Percentiles rank a stretch among this genome's conserved stretches.
phyloP scores from a whole-genome alignment of 179 eudicot species.

The Beta lomatogona region DNA sequence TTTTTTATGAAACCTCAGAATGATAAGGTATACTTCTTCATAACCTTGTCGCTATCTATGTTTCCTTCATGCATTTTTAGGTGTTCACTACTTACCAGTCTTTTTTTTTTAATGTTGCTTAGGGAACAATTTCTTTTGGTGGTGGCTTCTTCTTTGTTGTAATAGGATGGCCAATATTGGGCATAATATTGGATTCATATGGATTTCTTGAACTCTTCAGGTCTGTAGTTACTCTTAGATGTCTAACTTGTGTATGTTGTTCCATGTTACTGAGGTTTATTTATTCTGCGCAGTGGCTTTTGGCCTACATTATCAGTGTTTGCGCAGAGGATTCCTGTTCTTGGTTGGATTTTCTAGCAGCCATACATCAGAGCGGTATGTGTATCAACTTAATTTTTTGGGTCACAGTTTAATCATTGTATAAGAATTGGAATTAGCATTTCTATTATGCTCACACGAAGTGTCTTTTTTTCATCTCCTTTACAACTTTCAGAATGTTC shows the following conservation, averaged over 20 bases:
- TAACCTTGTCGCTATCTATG: neutral
- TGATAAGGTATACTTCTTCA: constrained; percentile 61
- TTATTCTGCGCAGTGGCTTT: too few species aligned
- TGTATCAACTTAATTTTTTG: neutral
- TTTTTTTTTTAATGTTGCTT: constrained; percentile 22
- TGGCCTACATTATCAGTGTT: too few species aligned
- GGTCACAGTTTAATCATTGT: neutral
- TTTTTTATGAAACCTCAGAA: constrained; percentile 88
- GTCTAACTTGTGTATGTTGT: too few species aligned
- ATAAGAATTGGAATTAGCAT: neutral
- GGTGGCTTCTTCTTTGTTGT: too few species aligned
- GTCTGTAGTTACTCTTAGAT: too few species aligned
- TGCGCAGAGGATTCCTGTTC: too few species aligned
- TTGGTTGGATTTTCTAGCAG: too few species aligned
- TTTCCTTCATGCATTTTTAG: neutral
- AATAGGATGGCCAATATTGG: too few species aligned
- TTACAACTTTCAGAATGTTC: neutral
- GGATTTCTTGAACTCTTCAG: too few species aligned
- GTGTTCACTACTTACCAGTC: constrained; percentile 16
- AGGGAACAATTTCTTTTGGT: constrained; percentile 37
- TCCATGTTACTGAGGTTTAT: too few species aligned
- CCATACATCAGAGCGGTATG: neutral
- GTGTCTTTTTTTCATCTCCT: neutral
- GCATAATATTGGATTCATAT: too few species aligned
- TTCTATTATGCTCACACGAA: neutral